These are phyloP conservation scores for Mallotus nudiflorus DNA, from an alignment of 345 rosid species.

Conservation along the genomic window DNA sequence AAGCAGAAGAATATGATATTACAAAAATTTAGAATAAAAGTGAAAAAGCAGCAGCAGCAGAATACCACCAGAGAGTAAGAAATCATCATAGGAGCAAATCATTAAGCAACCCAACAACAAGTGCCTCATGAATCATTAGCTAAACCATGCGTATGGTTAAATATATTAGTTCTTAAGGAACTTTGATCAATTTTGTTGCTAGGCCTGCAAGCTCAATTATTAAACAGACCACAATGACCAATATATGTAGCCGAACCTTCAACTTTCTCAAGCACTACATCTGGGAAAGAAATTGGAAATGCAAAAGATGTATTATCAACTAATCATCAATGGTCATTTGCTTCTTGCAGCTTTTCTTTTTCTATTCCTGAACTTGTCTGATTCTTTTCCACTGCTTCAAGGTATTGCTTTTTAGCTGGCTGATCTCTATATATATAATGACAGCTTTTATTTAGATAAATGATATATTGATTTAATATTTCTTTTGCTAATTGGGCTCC, in stretches of 20 bases:
- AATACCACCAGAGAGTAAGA: not conserved
- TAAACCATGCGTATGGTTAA: slow-evolving; percentile 28
- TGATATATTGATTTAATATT: too few relatives aligned
- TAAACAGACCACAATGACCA: slow-evolving; percentile 16
- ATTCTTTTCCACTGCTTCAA: slow-evolving; percentile 26
- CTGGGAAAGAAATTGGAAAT: not conserved
- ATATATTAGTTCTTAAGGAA: slow-evolving; percentile 13
- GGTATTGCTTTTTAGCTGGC: slow-evolving; percentile 27
- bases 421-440: not conserved
- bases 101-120: slow-evolving; percentile 21
- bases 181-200: slow-evolving; percentile 9
- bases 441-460: not conserved
- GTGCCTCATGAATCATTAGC: slow-evolving; percentile 36
- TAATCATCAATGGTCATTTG: slow-evolving; percentile 3
- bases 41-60: not conserved
- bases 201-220: slow-evolving; percentile 27
- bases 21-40: not conserved
- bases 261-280: not conserved
- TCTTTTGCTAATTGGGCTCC: too few relatives aligned
- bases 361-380: slow-evolving; percentile 13
- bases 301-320: slow-evolving; percentile 6
- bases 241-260: slow-evolving; percentile 1
- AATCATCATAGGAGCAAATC: slow-evolving; percentile 26
- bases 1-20: not conserved
- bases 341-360: slow-evolving; percentile 23